These are phyloP conservation scores for Silene conica DNA, from an alignment of 148 eudicot species.

Conservation along the genomic window DNA sequence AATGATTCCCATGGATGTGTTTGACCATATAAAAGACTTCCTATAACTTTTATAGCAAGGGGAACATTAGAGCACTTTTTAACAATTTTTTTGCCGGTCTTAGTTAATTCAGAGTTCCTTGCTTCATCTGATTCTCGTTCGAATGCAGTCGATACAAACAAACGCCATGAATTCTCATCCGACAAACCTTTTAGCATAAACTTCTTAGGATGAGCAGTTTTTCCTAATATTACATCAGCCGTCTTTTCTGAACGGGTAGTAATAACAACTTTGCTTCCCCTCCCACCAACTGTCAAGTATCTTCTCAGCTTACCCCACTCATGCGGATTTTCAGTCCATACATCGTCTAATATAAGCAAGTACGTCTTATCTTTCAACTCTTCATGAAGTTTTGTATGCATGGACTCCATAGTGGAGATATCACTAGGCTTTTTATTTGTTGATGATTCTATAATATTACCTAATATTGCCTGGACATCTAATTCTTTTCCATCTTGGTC, in stretches of 20 bases:
- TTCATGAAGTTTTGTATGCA: not conserved
- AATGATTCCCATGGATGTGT: not conserved
- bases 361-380: not conserved
- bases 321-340: not conserved
- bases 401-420: not conserved
- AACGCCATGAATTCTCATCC: not conserved
- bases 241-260: not conserved
- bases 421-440: not conserved
- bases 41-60: not conserved
- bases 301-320: not conserved
- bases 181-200: not conserved
- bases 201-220: not conserved
- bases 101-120: not conserved
- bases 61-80: not conserved
- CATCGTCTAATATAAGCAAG: not conserved
- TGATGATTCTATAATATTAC: not conserved
- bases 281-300: not conserved
- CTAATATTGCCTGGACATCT: not conserved
- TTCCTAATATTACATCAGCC: not conserved
- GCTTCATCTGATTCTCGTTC: not conserved
- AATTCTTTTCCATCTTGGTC: not conserved
- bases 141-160: not conserved
- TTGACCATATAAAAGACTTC: not conserved
- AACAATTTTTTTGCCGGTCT: not conserved
- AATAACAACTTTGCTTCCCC: not conserved